Percentiles rank a stretch among this genome's conserved stretches.
These are phyloP conservation scores for Schwanniomyces occidentalis DNA, from an alignment of 805 yeast genomes.

Conservation along the genomic window DNA sequence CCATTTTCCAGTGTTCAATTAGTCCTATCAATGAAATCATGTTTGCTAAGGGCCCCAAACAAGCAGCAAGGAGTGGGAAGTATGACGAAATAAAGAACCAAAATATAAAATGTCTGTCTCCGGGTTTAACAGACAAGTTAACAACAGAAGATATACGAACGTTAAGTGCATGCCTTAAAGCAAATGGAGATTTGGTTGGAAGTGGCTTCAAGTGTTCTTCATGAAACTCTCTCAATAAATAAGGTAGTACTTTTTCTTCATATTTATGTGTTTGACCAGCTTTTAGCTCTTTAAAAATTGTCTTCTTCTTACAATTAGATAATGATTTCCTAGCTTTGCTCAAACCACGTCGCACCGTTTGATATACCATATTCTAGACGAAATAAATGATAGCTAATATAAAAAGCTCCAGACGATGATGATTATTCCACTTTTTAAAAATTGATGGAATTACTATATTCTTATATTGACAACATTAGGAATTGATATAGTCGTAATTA, in stretches of 20 bases:
- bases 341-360: too few relatives aligned
- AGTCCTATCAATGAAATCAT: constrained; percentile 71
- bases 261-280: too few relatives aligned
- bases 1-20: constrained; percentile 63
- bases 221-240: constrained; percentile 9
- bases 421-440: too few relatives aligned
- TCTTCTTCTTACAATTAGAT: too few relatives aligned
- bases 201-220: background rate
- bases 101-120: constrained; percentile 32
- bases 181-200: constrained; percentile 9
- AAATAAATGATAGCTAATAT: too few relatives aligned
- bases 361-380: too few relatives aligned
- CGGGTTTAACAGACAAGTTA: constrained; percentile 35
- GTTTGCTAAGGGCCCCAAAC: constrained; percentile 77
- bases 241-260: constrained; percentile 19
- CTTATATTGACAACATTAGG: too few relatives aligned
- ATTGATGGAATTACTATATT: too few relatives aligned
- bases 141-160: constrained; percentile 34
- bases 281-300: too few relatives aligned
- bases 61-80: constrained; percentile 68
- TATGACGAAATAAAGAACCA: constrained; percentile 72
- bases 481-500: too few relatives aligned
- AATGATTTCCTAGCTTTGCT: too few relatives aligned
- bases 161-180: constrained; percentile 28
- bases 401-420: too few relatives aligned